phyloP scores from a whole-genome alignment of 768 basidiomycete species.

The Lactifluus pinguis region DNA sequence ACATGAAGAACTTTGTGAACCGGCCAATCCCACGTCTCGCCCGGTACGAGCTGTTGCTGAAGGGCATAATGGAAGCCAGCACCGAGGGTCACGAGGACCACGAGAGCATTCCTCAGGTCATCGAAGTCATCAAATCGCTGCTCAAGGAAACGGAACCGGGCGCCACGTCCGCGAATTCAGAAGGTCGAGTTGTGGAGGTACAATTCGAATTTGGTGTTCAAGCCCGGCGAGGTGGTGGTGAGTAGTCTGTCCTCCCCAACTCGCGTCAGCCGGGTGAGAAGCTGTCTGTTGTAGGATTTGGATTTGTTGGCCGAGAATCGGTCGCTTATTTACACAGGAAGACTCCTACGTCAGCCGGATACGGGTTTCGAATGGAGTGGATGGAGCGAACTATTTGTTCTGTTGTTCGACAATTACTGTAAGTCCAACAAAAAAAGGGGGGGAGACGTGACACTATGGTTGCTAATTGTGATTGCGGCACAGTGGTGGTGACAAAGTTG shows the following conservation, averaged over 20 bases:
- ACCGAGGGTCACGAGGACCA: conserved; percentile 70
- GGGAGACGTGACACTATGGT: too few relatives aligned
- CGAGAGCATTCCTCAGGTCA: conserved; percentile 72
- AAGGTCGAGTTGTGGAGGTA: conserved; percentile 89
- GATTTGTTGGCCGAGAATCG: conserved; percentile 79
- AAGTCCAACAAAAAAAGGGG: too few relatives aligned
- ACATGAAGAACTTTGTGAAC: conserved; percentile 90
- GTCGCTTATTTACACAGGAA: conserved; percentile 76
- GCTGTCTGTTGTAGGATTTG: conserved; percentile 54
- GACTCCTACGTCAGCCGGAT: conserved; percentile 79
- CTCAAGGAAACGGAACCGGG: conserved; percentile 86
- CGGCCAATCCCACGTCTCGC: conserved; percentile 85
- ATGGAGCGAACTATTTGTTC: too few relatives aligned
- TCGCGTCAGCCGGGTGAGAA: neutral
- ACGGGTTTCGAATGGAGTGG: conserved; percentile 81
- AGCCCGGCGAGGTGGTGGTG: conserved; percentile 63
- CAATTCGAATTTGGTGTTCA: conserved; percentile 71
- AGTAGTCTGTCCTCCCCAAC: conserved; percentile 18
- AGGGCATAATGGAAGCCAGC: conserved; percentile 69
- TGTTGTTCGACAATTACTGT: too few relatives aligned
- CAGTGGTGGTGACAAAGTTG: conserved; percentile 85
- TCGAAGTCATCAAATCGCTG: conserved; percentile 79
- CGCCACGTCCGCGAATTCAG: conserved; percentile 71
- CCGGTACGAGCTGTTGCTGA: conserved; percentile 81
- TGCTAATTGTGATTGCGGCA: neutral